Evolutionary conservation across 139 green algal species (phyloP), one percentile per base, ranked within the genome.

Genomic region (Nannochloris sp.): DNA sequence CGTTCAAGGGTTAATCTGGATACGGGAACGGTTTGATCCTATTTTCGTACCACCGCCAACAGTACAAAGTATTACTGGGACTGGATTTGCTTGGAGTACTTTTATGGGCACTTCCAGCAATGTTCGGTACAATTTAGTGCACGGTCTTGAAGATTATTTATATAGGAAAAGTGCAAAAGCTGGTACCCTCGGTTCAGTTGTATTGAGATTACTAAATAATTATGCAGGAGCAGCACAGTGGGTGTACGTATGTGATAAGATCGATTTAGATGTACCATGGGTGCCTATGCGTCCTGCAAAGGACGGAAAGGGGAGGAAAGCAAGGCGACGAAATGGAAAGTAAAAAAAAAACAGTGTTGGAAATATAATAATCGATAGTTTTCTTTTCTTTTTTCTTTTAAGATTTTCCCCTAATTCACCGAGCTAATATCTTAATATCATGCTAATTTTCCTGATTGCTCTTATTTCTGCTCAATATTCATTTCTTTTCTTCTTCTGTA

Each of bases 91-190:
- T 12, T 74, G 67, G 67, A 31, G 38, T 31, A 54, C 27, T 14
- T 74, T 74, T 55, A 74, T 74, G 67, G 32, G 37, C n/a, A 38
- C 31, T 23, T 63, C 34, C 0, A 61, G 38, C 46, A 74, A 74
- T 46, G 33, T 69, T 34, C 46, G 67, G 29, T 74, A 74, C 60
- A 74, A 74, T 59, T 8, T 60, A 15, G 31, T 74, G 15, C 68
- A 65, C 24, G 45, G 6, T 6, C n/a, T 23, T 34, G 67, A 74
- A 51, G 67, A 61, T 10, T 31, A 61, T 4, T 19, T 64, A 10
- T 63, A 69, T n/a, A 25, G 23, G 27, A 32, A 23, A 7, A 34
- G 44, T 15, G 14, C 62, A 35, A 12, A 8, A 8, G 37, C 25
- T 14, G 44, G 44, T 10, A 30, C 29, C 14, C n/a, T 59, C 12